Evolutionary conservation across 2,329 filamentous ascomycete genomes (phyloP).

Genomic region (Sphaerulina vaccinii): DNA sequence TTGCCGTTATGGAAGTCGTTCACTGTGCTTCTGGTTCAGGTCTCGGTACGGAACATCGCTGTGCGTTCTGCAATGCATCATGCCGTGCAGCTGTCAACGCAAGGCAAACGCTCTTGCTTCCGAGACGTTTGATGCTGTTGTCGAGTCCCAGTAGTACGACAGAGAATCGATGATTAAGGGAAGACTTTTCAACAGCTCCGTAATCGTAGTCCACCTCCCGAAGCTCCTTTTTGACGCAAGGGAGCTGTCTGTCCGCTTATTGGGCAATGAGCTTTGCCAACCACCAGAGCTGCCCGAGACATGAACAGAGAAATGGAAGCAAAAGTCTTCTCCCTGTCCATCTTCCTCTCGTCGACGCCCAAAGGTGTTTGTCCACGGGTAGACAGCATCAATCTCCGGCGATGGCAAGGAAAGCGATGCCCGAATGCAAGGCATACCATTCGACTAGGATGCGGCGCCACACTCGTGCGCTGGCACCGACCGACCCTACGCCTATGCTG

Average conservation of each 20-base stretch:
- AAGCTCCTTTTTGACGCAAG: background rate
- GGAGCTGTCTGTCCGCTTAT: conserved; percentile 1
- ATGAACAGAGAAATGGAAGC: background rate
- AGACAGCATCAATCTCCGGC: conserved; percentile 3
- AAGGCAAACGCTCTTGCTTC: conserved; percentile 3
- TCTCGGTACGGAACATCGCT: background rate
- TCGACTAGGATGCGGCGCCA: conserved; percentile 7
- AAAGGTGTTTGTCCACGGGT: conserved; percentile 1
- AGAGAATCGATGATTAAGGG: too few relatives aligned
- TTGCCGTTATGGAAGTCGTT: background rate
- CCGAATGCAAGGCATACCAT: background rate
- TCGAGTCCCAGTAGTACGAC: background rate
- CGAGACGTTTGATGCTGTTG: background rate
- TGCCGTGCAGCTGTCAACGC: conserved; percentile 9
- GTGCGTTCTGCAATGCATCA: background rate
- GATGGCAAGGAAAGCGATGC: conserved; percentile 1
- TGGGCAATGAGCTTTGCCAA: background rate
- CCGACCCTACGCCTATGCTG: background rate
- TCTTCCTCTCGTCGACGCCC: conserved; percentile 1
- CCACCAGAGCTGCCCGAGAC: conserved; percentile 2
- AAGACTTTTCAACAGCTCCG: too few relatives aligned
- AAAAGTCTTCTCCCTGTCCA: background rate
- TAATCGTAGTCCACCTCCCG: background rate
- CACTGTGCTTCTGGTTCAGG: background rate
- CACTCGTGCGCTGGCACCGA: conserved; percentile 6